phyloP scores from a whole-genome alignment of 148 eudicot species.

The Beta vulgaris region DNA sequence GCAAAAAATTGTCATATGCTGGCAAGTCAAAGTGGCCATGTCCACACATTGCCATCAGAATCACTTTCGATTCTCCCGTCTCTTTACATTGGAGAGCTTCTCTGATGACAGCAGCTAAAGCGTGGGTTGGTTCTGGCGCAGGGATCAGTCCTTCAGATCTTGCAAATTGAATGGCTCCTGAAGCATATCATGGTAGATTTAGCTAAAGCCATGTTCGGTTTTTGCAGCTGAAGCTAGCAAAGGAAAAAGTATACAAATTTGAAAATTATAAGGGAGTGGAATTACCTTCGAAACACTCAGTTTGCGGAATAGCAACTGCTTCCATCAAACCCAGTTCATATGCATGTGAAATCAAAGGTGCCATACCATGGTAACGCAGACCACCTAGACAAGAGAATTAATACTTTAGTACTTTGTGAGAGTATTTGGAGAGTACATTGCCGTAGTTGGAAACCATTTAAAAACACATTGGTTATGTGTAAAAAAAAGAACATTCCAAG shows the following conservation, averaged over 20 bases:
- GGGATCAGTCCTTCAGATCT: slow-evolving; percentile 90
- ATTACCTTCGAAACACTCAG: slow-evolving; percentile 86
- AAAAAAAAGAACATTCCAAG: neutral
- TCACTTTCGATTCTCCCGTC: slow-evolving; percentile 83
- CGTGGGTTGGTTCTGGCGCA: slow-evolving; percentile 94
- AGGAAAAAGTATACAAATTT: neutral
- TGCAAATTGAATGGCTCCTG: slow-evolving; percentile 94
- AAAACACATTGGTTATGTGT: neutral
- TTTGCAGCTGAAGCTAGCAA: neutral
- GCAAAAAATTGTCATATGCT: slow-evolving; percentile 75
- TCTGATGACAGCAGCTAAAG: slow-evolving; percentile 86
- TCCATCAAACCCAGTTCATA: slow-evolving; percentile 89
- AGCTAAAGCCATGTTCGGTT: neutral
- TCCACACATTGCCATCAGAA: slow-evolving; percentile 96
- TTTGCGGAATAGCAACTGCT: slow-evolving; percentile 82
- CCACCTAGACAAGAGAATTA: slow-evolving; percentile 52
- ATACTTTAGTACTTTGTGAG: neutral
- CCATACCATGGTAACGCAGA: slow-evolving; percentile 94
- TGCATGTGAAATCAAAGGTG: slow-evolving; percentile 90
- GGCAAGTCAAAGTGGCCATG: slow-evolving; percentile 95
- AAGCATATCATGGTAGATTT: slow-evolving; percentile 1
- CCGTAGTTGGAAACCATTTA: neutral
- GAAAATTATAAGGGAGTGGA: neutral
- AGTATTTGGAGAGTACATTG: neutral
- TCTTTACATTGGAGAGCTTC: slow-evolving; percentile 93